Conservation (phyloP, 2,329 filamentous ascomycete species). For the Trichophyton schoenleinii region DNA sequence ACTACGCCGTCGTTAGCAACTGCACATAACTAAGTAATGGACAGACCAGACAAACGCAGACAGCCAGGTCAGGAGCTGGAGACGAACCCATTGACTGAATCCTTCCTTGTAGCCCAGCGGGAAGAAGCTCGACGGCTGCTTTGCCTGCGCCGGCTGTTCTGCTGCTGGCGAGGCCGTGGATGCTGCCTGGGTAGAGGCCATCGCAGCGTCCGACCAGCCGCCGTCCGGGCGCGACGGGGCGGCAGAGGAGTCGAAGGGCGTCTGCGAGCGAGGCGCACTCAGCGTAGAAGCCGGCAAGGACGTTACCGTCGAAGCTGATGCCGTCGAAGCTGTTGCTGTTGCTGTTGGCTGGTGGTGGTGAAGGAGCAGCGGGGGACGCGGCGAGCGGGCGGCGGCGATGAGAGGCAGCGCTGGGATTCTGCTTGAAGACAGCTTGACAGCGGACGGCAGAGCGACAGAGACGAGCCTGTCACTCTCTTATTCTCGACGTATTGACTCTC, state of each 20-base stretch:
- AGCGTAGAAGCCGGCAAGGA: background rate
- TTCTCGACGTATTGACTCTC: background rate
- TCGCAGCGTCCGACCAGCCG: conserved; percentile 9
- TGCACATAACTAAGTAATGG: no score
- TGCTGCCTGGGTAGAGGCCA: conserved; percentile 13
- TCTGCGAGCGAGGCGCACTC: conserved; percentile 4
- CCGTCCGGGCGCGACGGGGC: background rate
- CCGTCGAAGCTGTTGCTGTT: conserved; percentile 1
- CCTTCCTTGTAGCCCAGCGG: conserved; percentile 86
- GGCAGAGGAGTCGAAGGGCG: conserved; percentile 4
- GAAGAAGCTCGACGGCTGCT: conserved; percentile 45
- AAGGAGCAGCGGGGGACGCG: conserved; percentile 17
- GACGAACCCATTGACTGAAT: conserved; percentile 61
- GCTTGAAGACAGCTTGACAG: conserved; percentile 20
- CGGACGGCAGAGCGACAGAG: conserved; percentile 15
- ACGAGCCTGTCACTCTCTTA: conserved; percentile 8
- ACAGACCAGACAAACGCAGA: no score
- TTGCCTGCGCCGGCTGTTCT: conserved; percentile 18
- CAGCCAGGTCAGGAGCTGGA: conserved; percentile 13
- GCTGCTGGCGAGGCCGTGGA: conserved; percentile 10
- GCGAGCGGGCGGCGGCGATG: conserved; percentile 16
- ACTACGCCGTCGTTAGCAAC: conserved; percentile 40
- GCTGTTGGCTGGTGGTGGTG: conserved; percentile 9
- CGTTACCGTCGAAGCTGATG: conserved; percentile 7
- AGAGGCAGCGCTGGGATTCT: conserved; percentile 16